Base-by-base conservation (phyloP, 2,329 filamentous ascomycete genomes). In the Penicillium concentricum region DNA sequence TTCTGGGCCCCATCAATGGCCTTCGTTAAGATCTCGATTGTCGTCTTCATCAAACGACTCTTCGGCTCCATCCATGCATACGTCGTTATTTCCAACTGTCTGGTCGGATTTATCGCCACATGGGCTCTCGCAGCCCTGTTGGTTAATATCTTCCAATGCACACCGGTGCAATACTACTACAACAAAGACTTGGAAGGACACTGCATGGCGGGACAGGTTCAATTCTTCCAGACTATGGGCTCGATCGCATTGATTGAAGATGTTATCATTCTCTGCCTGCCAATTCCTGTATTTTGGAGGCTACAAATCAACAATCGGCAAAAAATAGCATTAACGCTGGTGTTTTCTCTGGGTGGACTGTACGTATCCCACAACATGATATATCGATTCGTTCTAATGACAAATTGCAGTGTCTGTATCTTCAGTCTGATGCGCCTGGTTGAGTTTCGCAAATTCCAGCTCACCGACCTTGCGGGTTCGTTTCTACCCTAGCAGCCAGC, bases 101-200 rank as follows among this genome's bases (percentile, higher is more conserved):
- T 59, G 5, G 42, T 22, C 0, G 32, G 26, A 4, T 56, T 65
- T 10, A 55, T 60, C 18, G 32, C 55, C 9, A 10, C 45, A 8
- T 66, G 64, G 64, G 61, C 51, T 10, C 15, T 62, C 12, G 56
- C 59, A 3, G 57, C 56, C 2, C 28, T 66, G 1, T 26, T 66
- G n/a, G 60, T 51, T 5, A 64, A 65, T 54, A 65, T 47, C 3
- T 61, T 66, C 7, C 64, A 66, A 45, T 65, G 62, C 26, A 57
- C 24, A 34, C 64, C 64, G 24, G 56, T 62, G 7, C 61, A 61
- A 47, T 62, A 66, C 22, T 65, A 51, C 24, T 66, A 59, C 47
- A 43, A 57, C 5, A 64, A 61, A 18, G 32, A 47, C 30, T 54
- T 65, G 15, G 20, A 56, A 1, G 62, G 62, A 18, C 45, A 57